Evolutionary conservation across 306 rosid species (phyloP).

Genomic region (Astragalus membranaceus): DNA sequence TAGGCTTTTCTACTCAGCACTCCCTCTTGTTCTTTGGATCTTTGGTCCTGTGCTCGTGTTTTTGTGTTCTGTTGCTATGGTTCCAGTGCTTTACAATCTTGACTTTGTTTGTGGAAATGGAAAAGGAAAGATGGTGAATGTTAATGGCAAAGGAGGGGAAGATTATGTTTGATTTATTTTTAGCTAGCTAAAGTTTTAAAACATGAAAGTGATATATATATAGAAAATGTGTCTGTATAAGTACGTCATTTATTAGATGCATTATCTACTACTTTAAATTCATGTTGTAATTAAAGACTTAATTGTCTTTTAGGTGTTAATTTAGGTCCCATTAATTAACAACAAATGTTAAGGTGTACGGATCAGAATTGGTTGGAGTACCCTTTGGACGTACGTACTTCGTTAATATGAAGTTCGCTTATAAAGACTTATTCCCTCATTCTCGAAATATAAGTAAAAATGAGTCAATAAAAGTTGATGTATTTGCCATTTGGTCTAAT

Average conservation of each 20-base stretch:
- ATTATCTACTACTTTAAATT: conserved; percentile 3
- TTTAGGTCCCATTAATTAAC: no score
- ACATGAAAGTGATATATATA: not conserved
- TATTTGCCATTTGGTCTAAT: no score
- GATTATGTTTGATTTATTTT: conserved; percentile 12
- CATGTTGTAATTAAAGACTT: not conserved
- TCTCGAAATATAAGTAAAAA: no score
- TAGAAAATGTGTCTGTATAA: not conserved
- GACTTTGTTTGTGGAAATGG: conserved; percentile 46
- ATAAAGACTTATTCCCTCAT: not conserved
- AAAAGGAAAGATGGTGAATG: not conserved
- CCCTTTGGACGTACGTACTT: no score
- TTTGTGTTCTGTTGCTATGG: conserved; percentile 56
- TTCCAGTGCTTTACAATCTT: conserved; percentile 70
- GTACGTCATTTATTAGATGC: not conserved
- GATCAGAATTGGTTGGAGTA: no score
- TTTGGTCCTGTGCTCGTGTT: conserved; percentile 79
- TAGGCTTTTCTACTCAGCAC: conserved; percentile 70
- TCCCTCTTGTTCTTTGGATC: conserved; percentile 79
- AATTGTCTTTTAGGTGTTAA: not conserved
- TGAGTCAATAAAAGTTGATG: no score
- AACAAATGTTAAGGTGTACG: no score
- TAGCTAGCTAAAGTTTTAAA: not conserved
- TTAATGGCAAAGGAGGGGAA: not conserved
- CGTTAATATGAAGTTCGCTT: no score